Evolutionary conservation across 306 rosid genomes (phyloP).

Genomic region (Quercus cerris): DNA sequence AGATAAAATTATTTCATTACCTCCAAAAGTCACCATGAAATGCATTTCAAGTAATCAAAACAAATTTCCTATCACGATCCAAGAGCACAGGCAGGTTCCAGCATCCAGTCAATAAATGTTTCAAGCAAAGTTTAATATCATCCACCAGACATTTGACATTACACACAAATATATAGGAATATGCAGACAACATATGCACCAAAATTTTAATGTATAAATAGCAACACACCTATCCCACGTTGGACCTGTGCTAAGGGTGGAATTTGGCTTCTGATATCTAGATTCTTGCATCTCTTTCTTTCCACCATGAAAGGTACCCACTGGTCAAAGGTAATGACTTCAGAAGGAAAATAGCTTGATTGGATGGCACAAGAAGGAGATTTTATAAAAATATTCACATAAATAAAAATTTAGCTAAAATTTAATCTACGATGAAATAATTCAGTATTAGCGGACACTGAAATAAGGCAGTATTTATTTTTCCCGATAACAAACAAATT

Average conservation of each 20-base stretch:
- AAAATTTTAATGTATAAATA: slow-evolving; percentile 8
- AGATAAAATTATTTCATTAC: background rate
- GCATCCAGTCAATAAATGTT: background rate
- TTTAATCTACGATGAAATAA: background rate
- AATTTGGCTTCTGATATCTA: slow-evolving; percentile 56
- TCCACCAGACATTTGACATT: background rate
- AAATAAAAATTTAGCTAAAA: background rate
- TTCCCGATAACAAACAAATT: background rate
- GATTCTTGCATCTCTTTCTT: slow-evolving; percentile 71
- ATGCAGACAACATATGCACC: background rate
- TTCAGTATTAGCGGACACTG: background rate
- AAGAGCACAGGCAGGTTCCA: background rate
- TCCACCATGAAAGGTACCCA: slow-evolving; percentile 59
- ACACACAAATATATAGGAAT: background rate
- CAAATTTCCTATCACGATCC: background rate
- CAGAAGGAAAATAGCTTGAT: slow-evolving; percentile 57
- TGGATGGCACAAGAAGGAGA: slow-evolving; percentile 49
- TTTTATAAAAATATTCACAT: background rate
- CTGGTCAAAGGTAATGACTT: slow-evolving; percentile 69
- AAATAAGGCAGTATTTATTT: background rate
- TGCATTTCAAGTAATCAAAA: background rate
- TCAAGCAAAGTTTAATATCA: background rate
- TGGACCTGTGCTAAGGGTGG: slow-evolving; percentile 72
- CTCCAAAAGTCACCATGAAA: background rate
- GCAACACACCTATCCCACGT: slow-evolving; percentile 89